Base-by-base conservation (phyloP, 768 basidiomycete species). In the Suillus subalutaceus region DNA sequence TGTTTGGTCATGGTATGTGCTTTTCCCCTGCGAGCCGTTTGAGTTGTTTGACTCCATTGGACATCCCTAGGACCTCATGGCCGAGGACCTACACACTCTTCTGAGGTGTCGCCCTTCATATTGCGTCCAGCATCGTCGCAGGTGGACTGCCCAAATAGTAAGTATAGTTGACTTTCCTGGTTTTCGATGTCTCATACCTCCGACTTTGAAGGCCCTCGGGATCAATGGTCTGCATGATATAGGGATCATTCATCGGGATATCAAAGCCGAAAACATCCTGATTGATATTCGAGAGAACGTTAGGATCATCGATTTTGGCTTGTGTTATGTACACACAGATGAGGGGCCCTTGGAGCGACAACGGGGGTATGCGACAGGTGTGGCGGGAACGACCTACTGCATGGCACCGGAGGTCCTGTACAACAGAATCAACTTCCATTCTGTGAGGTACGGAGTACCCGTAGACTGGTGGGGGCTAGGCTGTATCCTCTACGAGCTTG, bases 161-260 rank as follows among this genome's bases (percentile, higher is more conserved):
- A 23, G 72, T 30, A 26, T 26, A 35, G 32, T 43, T 40, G 32
- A 44, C 71, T 61, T 40, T 32, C 5, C n/a, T 64, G n/a, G 15
- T 46, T 9, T 13, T 7, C 18, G 2, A 10, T 63, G 66, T 65
- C 44, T 7, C 23, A 32, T 40, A 30, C 63, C 61, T 63, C 46
- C 66, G 16, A 8, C 59, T 32, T 23, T 41, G 30, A 23, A 83
- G 81, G 75, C 78, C 9, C 77, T 79, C 37, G 82, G 81, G 1
- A 70, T 83, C 30, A 66, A 74, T 7, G 72, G 77, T 48, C 74
- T 91, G 46, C 88, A 90, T 69, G 77, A 77, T 35, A 82, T 86
- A 72, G 88, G 87, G 52, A 85, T 91, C 64, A 82, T 90, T 35
- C 89, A 90, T 74, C 82, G 89, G 15, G 88, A 90, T 67, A 82